phyloP scores from a whole-genome alignment of 441 rosid genomes.

The Adansonia grandidieri region DNA sequence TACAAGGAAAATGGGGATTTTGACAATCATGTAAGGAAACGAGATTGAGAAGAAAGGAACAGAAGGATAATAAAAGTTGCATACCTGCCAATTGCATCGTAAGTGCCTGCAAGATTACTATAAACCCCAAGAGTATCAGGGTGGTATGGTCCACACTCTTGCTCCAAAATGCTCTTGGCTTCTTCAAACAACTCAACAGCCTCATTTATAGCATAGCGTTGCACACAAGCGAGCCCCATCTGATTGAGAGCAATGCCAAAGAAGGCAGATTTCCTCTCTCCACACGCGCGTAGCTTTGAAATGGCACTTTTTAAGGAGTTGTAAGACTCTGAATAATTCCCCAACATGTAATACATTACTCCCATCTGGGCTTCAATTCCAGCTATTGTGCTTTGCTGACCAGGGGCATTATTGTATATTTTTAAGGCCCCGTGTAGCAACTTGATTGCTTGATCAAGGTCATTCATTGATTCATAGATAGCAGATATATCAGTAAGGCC shows the following conservation, averaged over 20 bases:
- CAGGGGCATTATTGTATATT: conserved; percentile 48
- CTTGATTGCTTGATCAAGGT: conserved; percentile 63
- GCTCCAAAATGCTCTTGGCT: conserved; percentile 58
- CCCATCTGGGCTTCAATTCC: conserved; percentile 82
- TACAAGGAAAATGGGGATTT: neutral
- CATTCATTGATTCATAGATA: conserved; percentile 70
- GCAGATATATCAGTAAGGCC: conserved; percentile 67
- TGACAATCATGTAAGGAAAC: conserved; percentile 18
- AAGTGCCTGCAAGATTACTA: conserved; percentile 72
- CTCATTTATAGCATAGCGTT: conserved; percentile 53
- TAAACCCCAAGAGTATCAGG: conserved; percentile 74
- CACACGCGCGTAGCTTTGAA: conserved; percentile 56
- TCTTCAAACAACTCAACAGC: conserved; percentile 70
- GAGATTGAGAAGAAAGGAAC: conserved; percentile 13
- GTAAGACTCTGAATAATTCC: conserved; percentile 61
- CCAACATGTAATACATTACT: conserved; percentile 73
- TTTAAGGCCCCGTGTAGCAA: conserved; percentile 56
- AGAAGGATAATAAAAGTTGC: conserved; percentile 23
- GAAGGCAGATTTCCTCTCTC: conserved; percentile 70
- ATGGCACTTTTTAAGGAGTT: conserved; percentile 53
- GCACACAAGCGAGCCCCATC: conserved; percentile 77
- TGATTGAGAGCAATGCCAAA: conserved; percentile 77
- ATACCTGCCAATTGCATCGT: conserved; percentile 74
- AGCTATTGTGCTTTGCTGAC: conserved; percentile 62
- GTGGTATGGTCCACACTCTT: conserved; percentile 65